Evolutionary conservation across 139 green algal genomes (phyloP), one percentile per base, ranked within the genome.

Genomic region (Volvox africanus): DNA sequence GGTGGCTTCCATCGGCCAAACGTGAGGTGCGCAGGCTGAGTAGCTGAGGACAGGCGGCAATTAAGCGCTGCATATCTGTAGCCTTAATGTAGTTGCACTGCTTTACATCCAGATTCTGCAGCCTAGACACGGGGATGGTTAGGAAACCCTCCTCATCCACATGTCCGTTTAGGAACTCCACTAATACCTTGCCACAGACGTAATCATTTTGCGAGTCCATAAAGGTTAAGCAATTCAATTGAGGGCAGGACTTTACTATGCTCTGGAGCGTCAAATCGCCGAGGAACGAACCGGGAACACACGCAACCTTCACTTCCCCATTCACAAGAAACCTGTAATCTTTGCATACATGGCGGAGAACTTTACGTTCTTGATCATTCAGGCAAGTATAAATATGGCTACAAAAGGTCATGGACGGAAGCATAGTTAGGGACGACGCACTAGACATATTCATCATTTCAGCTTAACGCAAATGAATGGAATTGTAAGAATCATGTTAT

Each of bases 41-140:
- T 35, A 88, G 61, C 62, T 11, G 33, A 14, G 82, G 62, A 36
- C 62, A 88, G 19, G 61, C 62, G 2, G 62, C 33, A 1, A 88
- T 17, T 6, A 88, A 67, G 1, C 17, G 82, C 5, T 71, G 33
- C 1, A 88, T 65, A 2, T 88, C 82, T 3, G 20, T 16, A 35
- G 13, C 82, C 1, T 22, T 26, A 22, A 88, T 36, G 32, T 80
- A 79, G 3, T 88, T 33, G 82, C 82, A 88, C 19, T 65, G 17
- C 82, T 88, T 88, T 22, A 88, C 82, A 36, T 88, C 82, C 1
- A 88, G 82, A 14, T 21, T 30, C 20, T 65, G 62, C 1, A 88
- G 35, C 18, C 18, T 13, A 21, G 35, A 35, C 36, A 11, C 78
- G 30, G 24, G 44, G 44, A 55, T 55, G 44, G 24, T 16, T 73